These are phyloP conservation scores for Acer campestre DNA, from an alignment of 345 rosid species.

Conservation along the genomic window DNA sequence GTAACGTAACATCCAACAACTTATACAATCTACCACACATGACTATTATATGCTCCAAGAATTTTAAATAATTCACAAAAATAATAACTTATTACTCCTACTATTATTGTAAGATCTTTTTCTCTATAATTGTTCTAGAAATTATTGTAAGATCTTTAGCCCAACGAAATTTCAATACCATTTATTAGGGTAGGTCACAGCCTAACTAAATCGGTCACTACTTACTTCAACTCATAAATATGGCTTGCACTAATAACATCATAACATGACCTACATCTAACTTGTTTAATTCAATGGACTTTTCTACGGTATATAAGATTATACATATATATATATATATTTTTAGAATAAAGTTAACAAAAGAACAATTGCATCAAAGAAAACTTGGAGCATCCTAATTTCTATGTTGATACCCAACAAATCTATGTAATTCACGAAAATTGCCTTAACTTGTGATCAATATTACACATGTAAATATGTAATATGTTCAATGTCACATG, in stretches of 20 bases:
- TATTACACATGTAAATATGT: background rate
- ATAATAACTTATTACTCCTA: background rate
- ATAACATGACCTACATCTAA: conserved; percentile 53
- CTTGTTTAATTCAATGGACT: conserved; percentile 23
- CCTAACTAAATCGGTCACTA: conserved; percentile 53
- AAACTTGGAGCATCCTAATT: too few relatives aligned
- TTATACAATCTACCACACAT: conserved; percentile 4
- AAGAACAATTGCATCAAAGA: too few relatives aligned
- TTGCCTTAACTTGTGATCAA: background rate
- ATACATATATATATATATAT: too few relatives aligned
- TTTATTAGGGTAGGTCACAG: conserved; percentile 66
- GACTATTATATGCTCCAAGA: conserved; percentile 25
- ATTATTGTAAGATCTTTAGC: conserved; percentile 14
- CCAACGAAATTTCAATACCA: conserved; percentile 47
- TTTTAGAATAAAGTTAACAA: too few relatives aligned
- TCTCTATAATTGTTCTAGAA: too few relatives aligned
- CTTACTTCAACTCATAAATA: conserved; percentile 49
- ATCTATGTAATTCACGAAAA: background rate
- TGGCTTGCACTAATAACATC: conserved; percentile 48
- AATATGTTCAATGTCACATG: background rate
- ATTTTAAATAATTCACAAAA: conserved; percentile 18
- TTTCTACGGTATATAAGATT: background rate
- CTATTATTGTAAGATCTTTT: conserved; percentile 4
- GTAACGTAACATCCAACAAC: conserved; percentile 38
- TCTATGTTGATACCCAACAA: too few relatives aligned